Percentiles rank a stretch among this genome's conserved stretches.
Evolutionary conservation across 148 eudicot genomes (phyloP).

Genomic region (Salicornia ramosissima): DNA sequence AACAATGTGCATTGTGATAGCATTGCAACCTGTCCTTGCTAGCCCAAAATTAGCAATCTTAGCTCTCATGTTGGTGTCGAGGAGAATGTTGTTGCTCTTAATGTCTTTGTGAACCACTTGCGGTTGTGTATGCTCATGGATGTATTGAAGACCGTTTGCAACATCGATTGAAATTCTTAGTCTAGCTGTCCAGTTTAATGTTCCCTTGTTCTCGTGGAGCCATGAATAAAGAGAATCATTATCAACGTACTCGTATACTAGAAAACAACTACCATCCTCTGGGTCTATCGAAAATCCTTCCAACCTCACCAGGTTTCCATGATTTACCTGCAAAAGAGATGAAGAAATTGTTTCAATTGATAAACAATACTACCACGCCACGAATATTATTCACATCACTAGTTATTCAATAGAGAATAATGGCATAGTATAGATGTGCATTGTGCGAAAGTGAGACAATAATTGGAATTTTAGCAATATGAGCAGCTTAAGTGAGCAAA

Average conservation of each 20-base stretch:
- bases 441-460: not conserved
- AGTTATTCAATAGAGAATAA: too few species aligned
- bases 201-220: conserved; percentile 49
- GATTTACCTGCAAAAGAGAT: conserved; percentile 67
- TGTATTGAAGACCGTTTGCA: conserved; percentile 88
- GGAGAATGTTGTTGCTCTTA: conserved; percentile 78
- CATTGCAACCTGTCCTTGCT: conserved; percentile 88
- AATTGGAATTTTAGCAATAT: too few species aligned
- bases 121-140: conserved; percentile 87
- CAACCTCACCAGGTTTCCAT: conserved; percentile 77
- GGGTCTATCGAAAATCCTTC: conserved; percentile 92
- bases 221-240: conserved; percentile 76
- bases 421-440: too few species aligned
- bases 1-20: conserved; percentile 89
- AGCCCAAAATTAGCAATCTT: conserved; percentile 89
- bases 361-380: not conserved
- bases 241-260: conserved; percentile 78
- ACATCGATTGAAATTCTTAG: conserved; percentile 71
- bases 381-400: too few species aligned
- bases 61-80: conserved; percentile 73
- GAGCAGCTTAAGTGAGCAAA: too few species aligned
- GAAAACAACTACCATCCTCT: conserved; percentile 72
- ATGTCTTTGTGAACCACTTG: conserved; percentile 94
- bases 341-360: not conserved
- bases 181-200: conserved; percentile 65